Conservation (phyloP, 2,329 filamentous ascomycete genomes). For the Claviceps humidiphila region DNA sequence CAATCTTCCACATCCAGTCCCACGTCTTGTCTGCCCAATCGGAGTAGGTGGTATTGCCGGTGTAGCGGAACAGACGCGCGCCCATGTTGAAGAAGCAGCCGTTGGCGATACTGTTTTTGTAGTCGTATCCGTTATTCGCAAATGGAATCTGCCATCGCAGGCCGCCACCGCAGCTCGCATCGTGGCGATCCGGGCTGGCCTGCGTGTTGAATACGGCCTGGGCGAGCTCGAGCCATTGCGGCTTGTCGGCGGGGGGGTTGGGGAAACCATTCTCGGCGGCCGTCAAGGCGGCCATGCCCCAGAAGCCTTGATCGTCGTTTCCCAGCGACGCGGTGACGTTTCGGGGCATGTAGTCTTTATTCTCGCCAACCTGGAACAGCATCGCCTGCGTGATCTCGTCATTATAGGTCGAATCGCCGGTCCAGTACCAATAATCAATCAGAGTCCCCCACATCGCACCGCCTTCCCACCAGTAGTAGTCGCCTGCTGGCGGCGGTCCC, state of each 20-base stretch:
- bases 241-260: conserved; percentile 34
- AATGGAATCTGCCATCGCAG: conserved; percentile 67
- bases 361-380: conserved; percentile 38
- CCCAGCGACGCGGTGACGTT: conserved; percentile 40
- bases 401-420: conserved; percentile 46
- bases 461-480: conserved; percentile 56
- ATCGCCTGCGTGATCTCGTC: conserved; percentile 36
- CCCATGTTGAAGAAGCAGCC: conserved; percentile 51
- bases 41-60: conserved; percentile 49
- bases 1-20: conserved; percentile 44
- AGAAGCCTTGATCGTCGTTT: conserved; percentile 56
- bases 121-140: conserved; percentile 62
- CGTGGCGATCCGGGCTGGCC: conserved; percentile 44
- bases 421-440: conserved; percentile 52
- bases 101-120: conserved; percentile 53
- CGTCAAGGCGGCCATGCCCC: conserved; percentile 51
- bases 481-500: conserved; percentile 30
- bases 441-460: conserved; percentile 48
- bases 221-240: conserved; percentile 43
- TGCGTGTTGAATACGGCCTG: conserved; percentile 51
- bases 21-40: conserved; percentile 51
- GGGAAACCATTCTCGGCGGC: conserved; percentile 46
- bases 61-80: conserved; percentile 61
- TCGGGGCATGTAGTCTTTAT: conserved; percentile 41
- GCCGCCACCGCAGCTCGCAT: conserved; percentile 41